Base-by-base conservation (phyloP, 2,329 filamentous ascomycete genomes). In the Fusarium begoniae region DNA sequence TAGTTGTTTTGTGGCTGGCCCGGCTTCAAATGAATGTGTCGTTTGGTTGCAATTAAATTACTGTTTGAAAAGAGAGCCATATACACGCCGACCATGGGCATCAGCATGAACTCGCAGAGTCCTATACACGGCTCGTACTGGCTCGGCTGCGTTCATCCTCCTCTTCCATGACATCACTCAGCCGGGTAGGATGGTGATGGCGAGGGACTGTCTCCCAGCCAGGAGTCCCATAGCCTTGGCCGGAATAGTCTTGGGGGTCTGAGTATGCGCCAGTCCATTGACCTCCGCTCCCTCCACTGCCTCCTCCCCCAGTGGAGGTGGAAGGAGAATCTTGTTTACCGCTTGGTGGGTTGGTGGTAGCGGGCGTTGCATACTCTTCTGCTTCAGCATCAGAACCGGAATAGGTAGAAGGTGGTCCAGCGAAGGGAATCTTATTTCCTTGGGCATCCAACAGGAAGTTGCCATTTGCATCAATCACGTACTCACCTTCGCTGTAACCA, bases 121-220 rank as follows among this genome's bases (percentile, higher is more conserved):
- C 76, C 76, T 81, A 81, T 45, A 77, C 77, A 38, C 88, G 87
- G 78, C 89, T 90, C 73, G 90, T 91, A 75, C 92, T 93, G 20
- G 92, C 94, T 28, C 93, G 89, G 80, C 93, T 94, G 57, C 91
- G 87, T 82, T 97, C 94, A 75, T 96, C 94, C 73, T 97, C 92
- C 79, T 94, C 94, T 79, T 95, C 93, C 37, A 96, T 88, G 35
- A 98, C 95, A 82, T 97, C 95, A 81, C 94, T 97, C 72, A 98
- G 85, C 64, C 95, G 87, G 14, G 95, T 97, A 0, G 95, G 95
- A 82, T 98, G 94, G 75, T 96, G 94, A 82, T 97, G 95, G 63
- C 91, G 89, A 30, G 92, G 91, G 72, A 94, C 85, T n/a, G 85
- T 84, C 72, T 96, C 93, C 94, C 94, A 97, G 22, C 90, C 91